Evolutionary conservation across 345 rosid species (phyloP).

Genomic region (Capsella bursapastoris): DNA sequence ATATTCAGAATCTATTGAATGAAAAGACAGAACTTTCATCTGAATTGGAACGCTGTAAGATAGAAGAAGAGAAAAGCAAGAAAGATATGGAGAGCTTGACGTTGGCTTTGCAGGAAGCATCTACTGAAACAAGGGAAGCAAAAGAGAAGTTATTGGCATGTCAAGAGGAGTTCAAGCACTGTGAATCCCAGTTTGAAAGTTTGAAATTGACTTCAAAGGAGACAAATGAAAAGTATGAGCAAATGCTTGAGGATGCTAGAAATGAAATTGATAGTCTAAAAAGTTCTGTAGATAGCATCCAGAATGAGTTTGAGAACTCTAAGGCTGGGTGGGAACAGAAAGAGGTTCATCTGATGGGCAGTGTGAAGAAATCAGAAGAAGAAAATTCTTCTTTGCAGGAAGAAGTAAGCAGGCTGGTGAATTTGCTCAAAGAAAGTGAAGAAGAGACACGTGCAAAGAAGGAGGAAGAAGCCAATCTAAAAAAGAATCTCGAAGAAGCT

Average conservation of each 20-base stretch:
- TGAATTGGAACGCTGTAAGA: constrained; percentile 63
- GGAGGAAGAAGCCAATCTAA: constrained; percentile 68
- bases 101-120: constrained; percentile 80
- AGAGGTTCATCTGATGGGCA: constrained; percentile 58
- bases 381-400: constrained; percentile 57
- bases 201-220: constrained; percentile 65
- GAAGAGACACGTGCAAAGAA: constrained; percentile 60
- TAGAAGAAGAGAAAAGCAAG: constrained; percentile 85
- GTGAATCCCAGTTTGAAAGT: constrained; percentile 63
- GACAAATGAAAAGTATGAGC: constrained; percentile 66
- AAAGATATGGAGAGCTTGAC: constrained; percentile 82
- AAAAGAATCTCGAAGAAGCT: constrained; percentile 64
- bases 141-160: constrained; percentile 68
- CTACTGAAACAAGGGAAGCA: constrained; percentile 73
- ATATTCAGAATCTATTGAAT: constrained; percentile 62
- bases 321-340: constrained; percentile 74
- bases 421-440: constrained; percentile 63
- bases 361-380: constrained; percentile 63
- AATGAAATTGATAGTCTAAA: constrained; percentile 58
- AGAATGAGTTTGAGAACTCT: constrained; percentile 52
- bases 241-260: constrained; percentile 67
- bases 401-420: constrained; percentile 64
- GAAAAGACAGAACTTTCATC: constrained; percentile 66
- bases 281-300: constrained; percentile 48
- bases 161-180: constrained; percentile 63